Evolutionary conservation across 495 filamentous ascomycete genomes (phyloP).

Genomic region (Aspergillus egyptiacus): DNA sequence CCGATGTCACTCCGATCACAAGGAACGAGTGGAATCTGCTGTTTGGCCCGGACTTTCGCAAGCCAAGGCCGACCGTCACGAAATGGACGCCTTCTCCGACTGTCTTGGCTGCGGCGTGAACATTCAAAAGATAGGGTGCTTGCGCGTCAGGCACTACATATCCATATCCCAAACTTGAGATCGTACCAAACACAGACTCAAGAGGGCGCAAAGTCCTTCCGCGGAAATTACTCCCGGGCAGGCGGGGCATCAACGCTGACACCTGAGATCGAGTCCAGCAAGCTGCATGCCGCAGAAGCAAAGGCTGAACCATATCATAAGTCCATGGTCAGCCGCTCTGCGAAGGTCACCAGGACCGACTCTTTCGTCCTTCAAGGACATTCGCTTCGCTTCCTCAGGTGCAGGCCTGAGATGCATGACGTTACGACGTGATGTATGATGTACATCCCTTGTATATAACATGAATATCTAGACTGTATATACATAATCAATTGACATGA

Average conservation of each 20-base stretch:
- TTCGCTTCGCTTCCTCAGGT: neutral
- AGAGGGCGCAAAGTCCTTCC: too few species aligned
- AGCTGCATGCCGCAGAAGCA: too few species aligned
- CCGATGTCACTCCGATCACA: conserved; percentile 44
- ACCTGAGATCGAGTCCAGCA: too few species aligned
- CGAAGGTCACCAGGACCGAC: too few species aligned
- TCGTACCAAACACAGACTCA: too few species aligned
- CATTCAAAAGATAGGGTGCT: neutral
- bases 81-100: conserved; percentile 42
- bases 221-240: too few species aligned
- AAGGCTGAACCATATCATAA: too few species aligned
- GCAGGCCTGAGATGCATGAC: neutral
- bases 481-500: neutral
- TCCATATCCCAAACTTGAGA: neutral
- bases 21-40: conserved; percentile 45
- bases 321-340: too few species aligned
- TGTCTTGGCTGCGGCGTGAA: conserved; percentile 34
- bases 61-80: conserved; percentile 33
- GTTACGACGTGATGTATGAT: neutral
- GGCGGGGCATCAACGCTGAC: neutral
- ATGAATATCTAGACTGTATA: conserved; percentile 4
- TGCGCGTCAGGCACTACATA: neutral
- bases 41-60: conserved; percentile 27
- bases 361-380: too few species aligned
- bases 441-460: neutral